These are phyloP conservation scores for Astrocystis sublimbata DNA, from an alignment of 495 filamentous ascomycete species.

Conservation along the genomic window DNA sequence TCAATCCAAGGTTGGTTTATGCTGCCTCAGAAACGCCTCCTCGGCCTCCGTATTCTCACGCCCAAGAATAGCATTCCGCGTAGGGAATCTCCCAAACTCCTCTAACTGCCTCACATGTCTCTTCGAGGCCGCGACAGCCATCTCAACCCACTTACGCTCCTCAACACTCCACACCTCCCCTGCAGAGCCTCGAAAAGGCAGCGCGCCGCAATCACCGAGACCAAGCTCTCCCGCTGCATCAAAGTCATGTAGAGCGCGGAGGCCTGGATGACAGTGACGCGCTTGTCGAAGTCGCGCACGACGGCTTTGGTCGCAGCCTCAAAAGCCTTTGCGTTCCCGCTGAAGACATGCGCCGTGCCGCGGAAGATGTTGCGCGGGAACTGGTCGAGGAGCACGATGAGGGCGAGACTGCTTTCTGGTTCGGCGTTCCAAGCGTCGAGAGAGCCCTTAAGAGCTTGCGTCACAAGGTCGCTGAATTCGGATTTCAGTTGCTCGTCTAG, in stretches of 20 bases:
- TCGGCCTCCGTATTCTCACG: slow-evolving; percentile 6
- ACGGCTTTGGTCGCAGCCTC: no score
- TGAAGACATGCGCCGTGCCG: no score
- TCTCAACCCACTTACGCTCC: slow-evolving; percentile 1
- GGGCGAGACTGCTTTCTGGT: no score
- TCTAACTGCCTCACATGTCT: slow-evolving; percentile 3
- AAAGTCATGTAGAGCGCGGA: neutral
- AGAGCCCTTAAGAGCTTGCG: no score
- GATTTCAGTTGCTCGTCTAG: no score
- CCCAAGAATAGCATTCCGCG: slow-evolving; percentile 4
- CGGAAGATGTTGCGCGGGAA: no score
- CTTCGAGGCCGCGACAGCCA: slow-evolving; percentile 5
- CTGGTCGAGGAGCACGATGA: no score
- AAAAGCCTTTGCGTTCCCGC: no score
- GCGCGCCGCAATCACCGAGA: neutral
- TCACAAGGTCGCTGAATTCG: no score
- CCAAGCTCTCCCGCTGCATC: neutral
- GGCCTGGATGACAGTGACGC: neutral
- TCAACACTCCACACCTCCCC: neutral
- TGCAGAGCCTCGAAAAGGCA: slow-evolving; percentile 1
- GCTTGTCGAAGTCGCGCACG: slow-evolving; percentile 2
- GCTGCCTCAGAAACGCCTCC: no score
- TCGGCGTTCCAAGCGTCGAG: no score
- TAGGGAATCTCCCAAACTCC: slow-evolving; percentile 16
- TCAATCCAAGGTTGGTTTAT: no score